These are phyloP conservation scores for Pleurotus pulmonarius DNA, from an alignment of 768 basidiomycete species.

Conservation along the genomic window DNA sequence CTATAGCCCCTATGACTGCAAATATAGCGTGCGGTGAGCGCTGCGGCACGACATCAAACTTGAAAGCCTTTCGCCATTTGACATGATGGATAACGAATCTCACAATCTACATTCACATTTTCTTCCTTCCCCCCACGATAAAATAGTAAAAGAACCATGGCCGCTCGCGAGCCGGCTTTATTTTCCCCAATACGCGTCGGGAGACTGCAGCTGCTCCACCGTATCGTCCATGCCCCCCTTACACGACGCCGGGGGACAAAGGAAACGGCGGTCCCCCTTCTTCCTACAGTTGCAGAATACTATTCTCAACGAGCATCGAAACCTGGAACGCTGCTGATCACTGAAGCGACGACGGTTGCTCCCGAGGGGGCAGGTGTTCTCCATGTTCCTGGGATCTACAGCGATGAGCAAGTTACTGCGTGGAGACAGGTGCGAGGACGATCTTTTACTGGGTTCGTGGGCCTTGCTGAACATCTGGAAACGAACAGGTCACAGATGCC, in stretches of 20 bases:
- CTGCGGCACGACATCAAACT: too few species aligned
- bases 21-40: too few species aligned
- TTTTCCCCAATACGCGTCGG: slow-evolving; percentile 28
- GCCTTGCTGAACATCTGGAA: background rate
- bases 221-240: slow-evolving; percentile 40
- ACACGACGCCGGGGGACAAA: slow-evolving; percentile 26
- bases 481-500: slow-evolving; percentile 31
- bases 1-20: too few species aligned
- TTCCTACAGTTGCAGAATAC: slow-evolving; percentile 36
- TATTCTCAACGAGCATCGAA: slow-evolving; percentile 43
- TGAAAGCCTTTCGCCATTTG: too few species aligned
- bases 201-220: slow-evolving; percentile 11
- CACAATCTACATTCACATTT: too few species aligned
- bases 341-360: slow-evolving; percentile 55
- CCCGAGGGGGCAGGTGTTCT: slow-evolving; percentile 42
- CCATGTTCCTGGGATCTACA: slow-evolving; percentile 53
- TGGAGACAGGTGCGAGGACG: slow-evolving; percentile 48
- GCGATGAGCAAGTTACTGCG: slow-evolving; percentile 44
- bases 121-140: too few species aligned
- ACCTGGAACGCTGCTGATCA: slow-evolving; percentile 52
- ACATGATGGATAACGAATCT: too few species aligned
- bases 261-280: slow-evolving; percentile 8
- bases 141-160: too few species aligned
- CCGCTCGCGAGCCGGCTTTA: slow-evolving; percentile 10
- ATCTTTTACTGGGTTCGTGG: background rate